Evolutionary conservation across 129 eudicot species (phyloP), one percentile per base, ranked within the genome.

Genomic region (Helianthus tuberosus): DNA sequence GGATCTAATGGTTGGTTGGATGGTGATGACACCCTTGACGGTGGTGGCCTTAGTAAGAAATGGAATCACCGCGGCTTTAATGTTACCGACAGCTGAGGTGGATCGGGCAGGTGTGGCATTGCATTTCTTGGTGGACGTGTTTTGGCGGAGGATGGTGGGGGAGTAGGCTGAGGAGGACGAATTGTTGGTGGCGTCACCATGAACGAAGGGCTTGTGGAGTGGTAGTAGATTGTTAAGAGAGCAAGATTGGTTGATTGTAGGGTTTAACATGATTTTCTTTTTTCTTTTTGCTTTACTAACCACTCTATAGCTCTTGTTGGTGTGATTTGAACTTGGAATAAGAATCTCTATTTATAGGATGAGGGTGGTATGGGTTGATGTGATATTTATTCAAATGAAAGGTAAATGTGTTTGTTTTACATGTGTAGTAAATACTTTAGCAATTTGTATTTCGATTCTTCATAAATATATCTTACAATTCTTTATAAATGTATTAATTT

Each of bases 101-200:
- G 76, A 69, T 69, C 71, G 71, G 38, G 70, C n/a, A 15, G 13
- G 43, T 1, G 72, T 15, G 23, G 67, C 57, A 11, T 44, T 69
- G 12, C 66, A 39, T 43, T 71, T 78, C 41, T 64, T 78, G 59
- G 82, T 52, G 51, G 82, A 25, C 1, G 58, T 25, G 6, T 11
- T 16, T 6, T 68, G 67, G 25, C 41, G 74, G 39, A 63, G 77
- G 20, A 52, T 25, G 50, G 66, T 0, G 48, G 77, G 82, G 15
- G 77, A 78, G 67, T 71, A 78, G 51, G 77, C 66, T 16, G 82
- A 11, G 29, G 82, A 51, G 51, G 82, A 52, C 11, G 82, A 78
- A 52, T 78, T 77, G 57, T 29, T 63, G 66, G 72, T 9, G 51
- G 82, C 51, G 23, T 49, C 73, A n/a, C 82, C 67, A 10, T 13